Base-by-base conservation (phyloP, 2,329 filamentous ascomycete species). In the Arthrinium phaeospermum region DNA sequence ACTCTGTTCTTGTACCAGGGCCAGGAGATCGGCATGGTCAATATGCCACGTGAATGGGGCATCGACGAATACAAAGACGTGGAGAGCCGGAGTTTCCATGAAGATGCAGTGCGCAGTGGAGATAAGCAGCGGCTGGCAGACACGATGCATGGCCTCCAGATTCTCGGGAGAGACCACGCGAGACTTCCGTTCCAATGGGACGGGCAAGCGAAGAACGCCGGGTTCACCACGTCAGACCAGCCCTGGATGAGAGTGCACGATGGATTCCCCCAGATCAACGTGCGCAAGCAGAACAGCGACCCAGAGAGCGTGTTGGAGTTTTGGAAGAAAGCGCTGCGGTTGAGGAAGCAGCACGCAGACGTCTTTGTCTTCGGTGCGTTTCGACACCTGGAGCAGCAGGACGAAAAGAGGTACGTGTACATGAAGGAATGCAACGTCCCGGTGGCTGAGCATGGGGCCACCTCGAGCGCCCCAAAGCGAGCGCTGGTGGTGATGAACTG, bases 231-330 rank as follows among this genome's bases (percentile, higher is more conserved):
- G 19, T 75, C 72, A 0, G 75, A 72, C 0, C 85, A 85, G 74
- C 90, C 92, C 0, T 94, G 92, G 92, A 93, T 93, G 89, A 85
- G 88, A 1, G 87, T 91, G 1, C 90, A 93, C 75, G 88, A 91
- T 27, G 84, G 87, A 44, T 91, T 89, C 76, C 75, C 75, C 2
- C 77, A 82, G 1, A 84, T 91, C 77, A 94, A 93, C 72, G 90
- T 87, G 1, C 84, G 83, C 0, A 79, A 78, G 2, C 88, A 91
- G 76, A 74, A 76, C 1, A 74, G 76, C 0, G 85, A 89, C n/a
- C 77, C 77, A 0, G 78, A 83, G 1, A 88, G 86, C 0, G 86
- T 92, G 0, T 80, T 91, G 7, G 85, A 84, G 34, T 93, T 91
- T 78, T 93, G 91, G 83, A 89, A 87, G 78, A 80, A 81, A 41